These are phyloP conservation scores for Colletotrichum euphorbiae DNA, from an alignment of 2,329 filamentous ascomycete genomes.

Conservation along the genomic window DNA sequence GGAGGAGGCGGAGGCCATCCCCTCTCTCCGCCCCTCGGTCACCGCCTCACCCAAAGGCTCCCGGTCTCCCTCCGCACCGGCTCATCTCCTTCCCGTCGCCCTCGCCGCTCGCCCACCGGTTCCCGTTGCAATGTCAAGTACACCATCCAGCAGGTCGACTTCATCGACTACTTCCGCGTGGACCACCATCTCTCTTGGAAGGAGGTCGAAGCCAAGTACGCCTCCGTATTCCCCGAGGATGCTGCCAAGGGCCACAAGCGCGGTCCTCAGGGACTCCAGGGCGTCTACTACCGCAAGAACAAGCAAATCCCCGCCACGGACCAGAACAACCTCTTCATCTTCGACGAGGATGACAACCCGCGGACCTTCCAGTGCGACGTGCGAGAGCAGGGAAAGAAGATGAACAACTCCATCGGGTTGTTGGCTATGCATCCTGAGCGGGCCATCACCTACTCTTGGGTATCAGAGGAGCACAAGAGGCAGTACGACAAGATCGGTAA, in stretches of 20 bases:
- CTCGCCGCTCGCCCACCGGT: conserved; percentile 37
- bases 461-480: conserved; percentile 43
- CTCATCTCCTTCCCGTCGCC: conserved; percentile 33
- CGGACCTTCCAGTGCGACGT: conserved; percentile 41
- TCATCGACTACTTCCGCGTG: conserved; percentile 41
- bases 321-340: conserved; percentile 38
- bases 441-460: conserved; percentile 49
- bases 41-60: conserved; percentile 29
- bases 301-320: conserved; percentile 41
- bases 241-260: conserved; percentile 39
- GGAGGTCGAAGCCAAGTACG: conserved; percentile 41
- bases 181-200: conserved; percentile 41
- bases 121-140: conserved; percentile 42
- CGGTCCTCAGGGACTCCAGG: conserved; percentile 39
- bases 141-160: conserved; percentile 42
- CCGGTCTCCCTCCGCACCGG: conserved; percentile 28
- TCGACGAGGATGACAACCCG: conserved; percentile 40
- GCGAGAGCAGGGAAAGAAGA: conserved; percentile 44
- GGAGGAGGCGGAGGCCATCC: not conserved
- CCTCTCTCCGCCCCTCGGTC: conserved; percentile 27
- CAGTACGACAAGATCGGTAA: conserved; percentile 45
- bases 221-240: conserved; percentile 38
- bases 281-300: conserved; percentile 42
- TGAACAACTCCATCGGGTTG: conserved; percentile 44
- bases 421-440: conserved; percentile 49